Evolutionary conservation across 805 yeast genomes (phyloP), one percentile per base, ranked within the genome.

Genomic region (Nematodospora valgi): DNA sequence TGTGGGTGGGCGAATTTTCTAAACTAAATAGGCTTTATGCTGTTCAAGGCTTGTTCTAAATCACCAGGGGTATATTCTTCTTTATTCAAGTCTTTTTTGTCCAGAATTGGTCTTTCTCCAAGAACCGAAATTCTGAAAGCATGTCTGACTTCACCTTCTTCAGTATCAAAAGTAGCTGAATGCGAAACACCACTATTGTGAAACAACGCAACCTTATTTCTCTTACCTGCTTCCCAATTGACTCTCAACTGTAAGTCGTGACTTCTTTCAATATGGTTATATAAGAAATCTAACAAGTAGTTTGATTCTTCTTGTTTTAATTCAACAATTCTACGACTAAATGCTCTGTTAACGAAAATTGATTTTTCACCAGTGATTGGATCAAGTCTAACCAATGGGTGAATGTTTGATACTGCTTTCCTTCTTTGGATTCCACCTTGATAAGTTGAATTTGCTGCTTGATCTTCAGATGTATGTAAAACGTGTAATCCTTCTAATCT

Each of bases 161-260:
- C 82, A 81, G 86, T 83, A 49, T 84, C 91, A 37, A 76, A 72
- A 12, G 79, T 68, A 11, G 88, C 87, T 10, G 84, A 66, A 56
- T 84, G 93, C 17, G 74, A 59, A 7, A 78, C 73, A 51, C 82
- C 67, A 54, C 93, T 76, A 67, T 84, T 84, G 51, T 84, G 93
- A 91, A 91, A 84, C 18, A 82, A 58, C 13, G 80, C 86, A 34
- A 84, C 82, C 1, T 87, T 74, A 32, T 74, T 72, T 35, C 24
- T 38, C 24, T 29, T 28, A 31, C 41, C 41, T 35, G 80, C 79
- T 51, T 77, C 81, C 84, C 87, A 84, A 36, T 58, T 69, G 30
- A 86, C 85, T 52, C 89, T 73, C 35, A 81, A 64, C 45, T 82
- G 86, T 46, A 81, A 67, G 54, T 81, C 87, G 38, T 71, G 72